Base-by-base conservation (phyloP, 805 yeast species). In the Candida jianshihensis region DNA sequence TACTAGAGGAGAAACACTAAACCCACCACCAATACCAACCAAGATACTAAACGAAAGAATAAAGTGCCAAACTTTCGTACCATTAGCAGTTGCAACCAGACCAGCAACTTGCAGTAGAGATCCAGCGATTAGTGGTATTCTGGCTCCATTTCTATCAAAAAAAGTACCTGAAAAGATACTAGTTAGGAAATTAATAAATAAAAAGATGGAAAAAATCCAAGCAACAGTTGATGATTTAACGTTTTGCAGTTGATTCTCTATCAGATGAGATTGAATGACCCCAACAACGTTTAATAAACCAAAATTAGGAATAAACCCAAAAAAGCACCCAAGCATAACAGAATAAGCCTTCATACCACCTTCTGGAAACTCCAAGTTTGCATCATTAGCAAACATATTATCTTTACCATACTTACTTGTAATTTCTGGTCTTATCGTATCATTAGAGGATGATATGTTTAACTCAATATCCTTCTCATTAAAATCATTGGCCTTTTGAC, bases 131-230 rank as follows among this genome's bases (percentile, higher is more conserved):
- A 76, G 53, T 6, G 79, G 70, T 11, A 49, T 49, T 13, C 56
- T 56, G 8, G 77, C 63, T 3, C 90, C 90, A 39, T 69, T 67
- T 36, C 73, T 58, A 53, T 82, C 90, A 49, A 81, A 82, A 18
- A 77, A 51, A 2, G 76, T 70, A 5, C 81, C 88, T 13, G 73
- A 66, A 22, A 76, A 54, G 10, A 76, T 62, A 7, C 77, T 73
- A 13, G 72, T 62, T n/a, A 68, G 54, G 40, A 71, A 73, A 15
- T 75, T 63, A 30, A 78, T 56, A 6, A 73, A 65, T 40, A 73
- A 51, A 49, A 70, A 78, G 19, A 80, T 60, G 7, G 87, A 78
- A 47, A 80, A 81, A 38, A 80, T 73, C 85, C 86, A 78, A 15
- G 50, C 52, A 3, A 83, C 69, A 3, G 73, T 63, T 1, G 81